Percentiles rank a stretch among this genome's conserved stretches.
These are phyloP conservation scores for Hirsutella thompsonii DNA, from an alignment of 2,329 filamentous ascomycete species.

Conservation along the genomic window DNA sequence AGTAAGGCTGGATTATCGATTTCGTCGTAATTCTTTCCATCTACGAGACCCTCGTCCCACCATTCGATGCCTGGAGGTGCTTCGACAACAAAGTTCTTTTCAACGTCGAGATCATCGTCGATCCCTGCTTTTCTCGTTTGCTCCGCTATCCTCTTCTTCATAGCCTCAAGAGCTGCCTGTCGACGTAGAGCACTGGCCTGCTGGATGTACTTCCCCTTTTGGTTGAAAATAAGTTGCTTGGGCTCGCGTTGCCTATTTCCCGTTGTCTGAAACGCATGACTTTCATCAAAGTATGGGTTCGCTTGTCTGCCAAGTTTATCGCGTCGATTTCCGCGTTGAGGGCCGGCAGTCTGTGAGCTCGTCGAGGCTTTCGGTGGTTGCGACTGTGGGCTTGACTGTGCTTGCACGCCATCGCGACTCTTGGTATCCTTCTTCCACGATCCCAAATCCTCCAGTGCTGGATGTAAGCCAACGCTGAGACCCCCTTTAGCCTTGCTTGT, in stretches of 20 bases:
- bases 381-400: slow-evolving; percentile 7
- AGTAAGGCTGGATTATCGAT: slow-evolving; percentile 52
- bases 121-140: slow-evolving; percentile 83
- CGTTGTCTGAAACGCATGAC: slow-evolving; percentile 44
- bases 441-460: slow-evolving; percentile 51
- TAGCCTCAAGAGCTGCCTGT: slow-evolving; percentile 78
- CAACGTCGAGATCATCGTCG: slow-evolving; percentile 77
- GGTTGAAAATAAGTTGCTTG: slow-evolving; percentile 76
- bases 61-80: slow-evolving; percentile 83
- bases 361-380: slow-evolving; percentile 6
- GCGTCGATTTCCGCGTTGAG: slow-evolving; percentile 5
- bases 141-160: slow-evolving; percentile 87
- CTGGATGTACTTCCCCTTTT: slow-evolving; percentile 93
- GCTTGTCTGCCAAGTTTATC: slow-evolving; percentile 3
- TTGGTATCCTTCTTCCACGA: slow-evolving; percentile 30
- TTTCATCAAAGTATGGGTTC: slow-evolving; percentile 78
- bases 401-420: slow-evolving; percentile 16
- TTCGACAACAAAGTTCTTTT: slow-evolving; percentile 80
- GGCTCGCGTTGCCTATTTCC: slow-evolving; percentile 51
- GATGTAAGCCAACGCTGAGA: slow-evolving; percentile 64
- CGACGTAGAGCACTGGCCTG: slow-evolving; percentile 82
- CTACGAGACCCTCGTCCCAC: slow-evolving; percentile 88
- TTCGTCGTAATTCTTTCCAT: slow-evolving; percentile 60
- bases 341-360: slow-evolving; percentile 6
- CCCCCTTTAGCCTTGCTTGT: slow-evolving; percentile 49